Base-by-base conservation (phyloP, 2,329 filamentous ascomycete species). In the Cadophora luteo-olivacea region DNA sequence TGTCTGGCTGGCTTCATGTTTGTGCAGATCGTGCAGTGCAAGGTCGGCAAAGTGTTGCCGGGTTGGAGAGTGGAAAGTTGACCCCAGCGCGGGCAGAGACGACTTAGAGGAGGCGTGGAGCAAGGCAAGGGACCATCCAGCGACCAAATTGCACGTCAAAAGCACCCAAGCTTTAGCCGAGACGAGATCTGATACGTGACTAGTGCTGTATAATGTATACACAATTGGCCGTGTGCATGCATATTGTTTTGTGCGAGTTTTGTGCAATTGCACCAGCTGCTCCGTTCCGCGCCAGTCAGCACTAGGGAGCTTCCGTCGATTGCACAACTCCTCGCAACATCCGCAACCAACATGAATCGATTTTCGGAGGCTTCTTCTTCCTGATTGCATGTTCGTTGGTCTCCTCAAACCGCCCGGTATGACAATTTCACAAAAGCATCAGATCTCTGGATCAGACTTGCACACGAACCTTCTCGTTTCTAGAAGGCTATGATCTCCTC, bases 21-120 rank as follows among this genome's bases (percentile, higher is more conserved):
- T 58, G 55, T 58, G 55, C 55, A 55, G 52, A 32, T 55, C 41
- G 45, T 49, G 45, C 45, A 49, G 45, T 22, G 19, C 45, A n/a
- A 49, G 52, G 25, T 33, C 52, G 52, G 52, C 25, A 55, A 33
- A 55, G 25, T 55, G 52, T 33, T 55, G 52, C 52, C 52, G 29
- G 52, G 14, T 33, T 55, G 51, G 3, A 52, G 22, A 52, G 51
- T 54, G 51, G 51, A 54, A 54, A 54, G 24, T 54, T 29, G 22
- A 25, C 24, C 9, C 11, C 51, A 29, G 24, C 24, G 41, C 41
- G 41, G 41, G 41, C 11, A 29, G 24, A 19, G 16, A 54, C 4
- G 24, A 29, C 22, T n/a, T n/a, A 4, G 33, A 36, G 33, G 33
- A 9, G 29, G 36, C 41, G 41, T 5, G 41, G 4, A 45, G 41